These are phyloP conservation scores for Fraxinus albicans DNA, from an alignment of 305 asterid genomes.

Conservation along the genomic window DNA sequence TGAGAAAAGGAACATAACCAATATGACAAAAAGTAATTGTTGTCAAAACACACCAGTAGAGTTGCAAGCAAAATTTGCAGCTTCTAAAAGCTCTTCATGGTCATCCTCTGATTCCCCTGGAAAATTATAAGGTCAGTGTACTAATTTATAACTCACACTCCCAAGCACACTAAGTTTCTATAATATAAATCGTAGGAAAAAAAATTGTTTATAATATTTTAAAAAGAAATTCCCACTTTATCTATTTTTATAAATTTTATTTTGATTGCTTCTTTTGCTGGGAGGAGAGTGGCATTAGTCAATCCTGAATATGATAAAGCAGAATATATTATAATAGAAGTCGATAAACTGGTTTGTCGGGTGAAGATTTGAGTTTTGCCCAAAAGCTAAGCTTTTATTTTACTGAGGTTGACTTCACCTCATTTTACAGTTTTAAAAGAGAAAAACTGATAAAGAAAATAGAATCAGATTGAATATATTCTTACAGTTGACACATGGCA, in stretches of 20 bases:
- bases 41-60: slow-evolving; percentile 54
- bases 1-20: slow-evolving; percentile 1
- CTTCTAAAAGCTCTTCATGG: slow-evolving; percentile 75
- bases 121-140: slow-evolving; percentile 23
- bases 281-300: not conserved
- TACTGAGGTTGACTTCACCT: not conserved
- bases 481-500: not conserved
- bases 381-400: not conserved
- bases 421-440: not conserved
- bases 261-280: slow-evolving; percentile 5
- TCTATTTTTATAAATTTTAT: not conserved
- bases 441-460: not conserved
- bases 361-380: slow-evolving; percentile 6
- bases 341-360: slow-evolving; percentile 12
- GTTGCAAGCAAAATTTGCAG: slow-evolving; percentile 71
- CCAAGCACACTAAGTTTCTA: not conserved
- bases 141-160: slow-evolving; percentile 1
- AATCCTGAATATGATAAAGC: not conserved
- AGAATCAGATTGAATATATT: not conserved
- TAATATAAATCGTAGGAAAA: not conserved
- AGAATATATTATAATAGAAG: not conserved
- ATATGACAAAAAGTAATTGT: slow-evolving; percentile 3
- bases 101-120: slow-evolving; percentile 94
- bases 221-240: not conserved
- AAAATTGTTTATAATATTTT: not conserved